A percentile compares a stretch with the other conserved stretches of the same genome.
Conservation (phyloP, 129 eudicot species). For the Helianthus annuus region DNA sequence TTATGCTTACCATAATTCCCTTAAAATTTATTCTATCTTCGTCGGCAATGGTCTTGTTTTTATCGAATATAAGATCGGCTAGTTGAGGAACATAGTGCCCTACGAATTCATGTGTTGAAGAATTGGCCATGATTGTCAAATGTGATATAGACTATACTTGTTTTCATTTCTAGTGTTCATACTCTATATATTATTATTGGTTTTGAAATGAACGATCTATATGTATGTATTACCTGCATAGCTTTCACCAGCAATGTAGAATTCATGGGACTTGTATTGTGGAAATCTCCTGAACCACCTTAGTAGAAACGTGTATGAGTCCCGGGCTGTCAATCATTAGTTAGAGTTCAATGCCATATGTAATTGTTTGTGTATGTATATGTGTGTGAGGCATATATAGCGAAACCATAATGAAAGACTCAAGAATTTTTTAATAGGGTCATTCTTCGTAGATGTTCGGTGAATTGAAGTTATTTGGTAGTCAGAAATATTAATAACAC, state of each 20-base stretch:
- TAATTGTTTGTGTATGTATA: too few species aligned
- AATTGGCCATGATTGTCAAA: not conserved
- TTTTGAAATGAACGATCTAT: too few species aligned
- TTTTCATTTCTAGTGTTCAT: too few species aligned
- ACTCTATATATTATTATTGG: too few species aligned
- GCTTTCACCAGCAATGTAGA: conserved; percentile 91
- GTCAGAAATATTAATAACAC: not conserved
- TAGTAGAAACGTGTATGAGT: conserved; percentile 58
- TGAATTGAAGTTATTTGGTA: not conserved
- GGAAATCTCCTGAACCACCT: conserved; percentile 85
- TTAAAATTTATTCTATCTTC: conserved; percentile 60
- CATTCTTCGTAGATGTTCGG: not conserved
- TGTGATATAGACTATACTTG: too few species aligned
- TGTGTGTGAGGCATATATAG: too few species aligned
- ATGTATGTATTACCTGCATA: conserved; percentile 60
- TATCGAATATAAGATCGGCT: conserved; percentile 57
- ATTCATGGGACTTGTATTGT: conserved; percentile 75
- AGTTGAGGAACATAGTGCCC: conserved; percentile 92
- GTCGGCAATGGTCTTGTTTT: conserved; percentile 49
- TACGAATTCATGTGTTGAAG: conserved; percentile 16
- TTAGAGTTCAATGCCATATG: not conserved
- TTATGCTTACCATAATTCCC: conserved; percentile 66
- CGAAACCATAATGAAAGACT: not conserved
- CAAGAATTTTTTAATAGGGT: not conserved
- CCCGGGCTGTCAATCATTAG: conserved; percentile 51